Evolutionary conservation across 768 basidiomycete species (phyloP), one percentile per base, ranked within the genome.

Genomic region (Xerocomellus chrysenteron): DNA sequence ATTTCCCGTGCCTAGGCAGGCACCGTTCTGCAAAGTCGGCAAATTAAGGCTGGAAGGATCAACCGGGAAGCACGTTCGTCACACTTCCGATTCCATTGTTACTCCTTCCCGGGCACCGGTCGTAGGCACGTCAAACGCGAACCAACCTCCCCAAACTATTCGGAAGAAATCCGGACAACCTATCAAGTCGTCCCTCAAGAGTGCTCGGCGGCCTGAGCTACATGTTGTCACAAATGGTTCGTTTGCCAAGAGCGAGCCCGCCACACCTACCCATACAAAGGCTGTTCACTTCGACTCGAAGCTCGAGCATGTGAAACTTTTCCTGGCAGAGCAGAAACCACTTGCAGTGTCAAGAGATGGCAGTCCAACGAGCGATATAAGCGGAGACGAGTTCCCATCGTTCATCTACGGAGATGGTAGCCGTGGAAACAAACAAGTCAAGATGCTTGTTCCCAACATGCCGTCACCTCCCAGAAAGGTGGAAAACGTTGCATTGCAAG

Each of bases 141-240:
- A 61, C 33, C 57, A 52, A 24, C 21, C 47, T 2, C 33, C 57
- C 68, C 80, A 19, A 74, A 78, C 50, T 75, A 76, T 92, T 35
- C 85, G 94, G 57, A 98, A 98, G 74, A 98, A 97, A 74, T 92
- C 92, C 14, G 95, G 96, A 37, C 91, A 97, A 74, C 85, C 91
- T 5, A 84, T 98, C 66, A 94, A 93, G 72, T 86, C 93, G 4
- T 93, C 94, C 3, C 80, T 98, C 61, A 98, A 97, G 75, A 77
- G 82, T 13, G 79, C 85, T 26, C 78, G 80, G 54, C 80, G 86
- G 49, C 69, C 80, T 51, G 76, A 75, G 47, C 71, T 88, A 14
- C 77, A 81, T 2, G 78, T 88, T 49, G 68, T 85, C 63, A 82
- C 83, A 26, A 67, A 72, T 47, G 74, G 76, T 33, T 60, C 66